Base-by-base conservation (phyloP, 2,329 filamentous ascomycete species). In the Capronia coronata region DNA sequence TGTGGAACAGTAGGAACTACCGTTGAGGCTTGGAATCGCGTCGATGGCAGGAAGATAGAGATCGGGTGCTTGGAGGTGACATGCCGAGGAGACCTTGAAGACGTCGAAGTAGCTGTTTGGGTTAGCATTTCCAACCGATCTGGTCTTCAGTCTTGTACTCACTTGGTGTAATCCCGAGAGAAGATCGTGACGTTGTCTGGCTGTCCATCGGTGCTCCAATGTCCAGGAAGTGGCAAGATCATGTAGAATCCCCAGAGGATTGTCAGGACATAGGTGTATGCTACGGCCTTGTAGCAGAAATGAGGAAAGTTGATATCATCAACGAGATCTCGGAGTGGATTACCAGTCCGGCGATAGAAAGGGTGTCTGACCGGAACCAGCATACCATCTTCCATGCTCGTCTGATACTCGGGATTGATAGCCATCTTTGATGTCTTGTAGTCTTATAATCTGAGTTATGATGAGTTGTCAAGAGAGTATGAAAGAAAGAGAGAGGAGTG, bases 31-130 rank as follows among this genome's bases (percentile, higher is more conserved):
- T 9, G 52, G 43, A 38, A 58, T 52, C 23, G 49, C 51, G 27
- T 44, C 43, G 23, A 56, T 40, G 11, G 38, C 32, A 16, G 65
- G 60, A 18, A 51, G 51, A 51, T 70, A 71, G 25, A 71, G 59
- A 39, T 67, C 63, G 35, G 50, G 44, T 8, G 63, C 66, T 22
- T 61, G 61, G 44, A 70, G 65, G 43, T 62, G 62, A 52, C 67
- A 71, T 46, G 68, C 64, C 43, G 65, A 59, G 52, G 56, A 60
- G 32, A 67, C 68, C 53, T 64, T 54, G 57, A 65, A 70, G 39
- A 61, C 57, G 38, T 50, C 58, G 52, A 70, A 64, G 56, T 66
- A 62, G 59, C 66, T 69, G 46, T 21, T 23, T 16, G 16, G 42
- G 37, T 44, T 41, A 49, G 37, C 48, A 22, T 6, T 16, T 21